These are phyloP conservation scores for Podila clonocystis DNA, from an alignment of 192 early-diverging fungal species.

Conservation along the genomic window DNA sequence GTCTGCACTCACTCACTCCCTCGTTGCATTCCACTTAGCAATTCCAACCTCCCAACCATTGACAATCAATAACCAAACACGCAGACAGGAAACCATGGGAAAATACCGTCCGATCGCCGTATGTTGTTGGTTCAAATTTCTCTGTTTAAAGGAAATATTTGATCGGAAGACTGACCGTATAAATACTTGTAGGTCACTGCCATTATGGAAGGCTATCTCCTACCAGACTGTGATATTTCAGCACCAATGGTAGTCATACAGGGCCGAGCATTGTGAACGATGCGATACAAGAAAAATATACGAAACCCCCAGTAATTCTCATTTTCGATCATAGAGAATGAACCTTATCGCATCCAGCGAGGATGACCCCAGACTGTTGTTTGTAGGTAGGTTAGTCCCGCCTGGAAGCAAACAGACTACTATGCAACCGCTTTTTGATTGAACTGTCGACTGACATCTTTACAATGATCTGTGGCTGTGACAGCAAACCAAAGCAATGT, in stretches of 20 bases:
- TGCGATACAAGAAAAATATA: too few species aligned
- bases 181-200: constrained; percentile 27
- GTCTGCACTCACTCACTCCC: too few species aligned
- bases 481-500: constrained; percentile 43
- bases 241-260: constrained; percentile 13
- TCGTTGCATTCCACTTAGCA: neutral
- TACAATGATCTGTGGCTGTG: neutral
- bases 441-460: neutral
- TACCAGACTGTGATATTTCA: constrained; percentile 9
- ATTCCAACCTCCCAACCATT: neutral
- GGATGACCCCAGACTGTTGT: constrained; percentile 45
- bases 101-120: constrained; percentile 34
- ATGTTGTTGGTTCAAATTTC: neutral
- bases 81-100: constrained; percentile 16
- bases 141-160: neutral
- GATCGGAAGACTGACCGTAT: neutral
- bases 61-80: neutral
- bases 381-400: constrained; percentile 42
- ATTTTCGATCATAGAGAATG: constrained; percentile 50
- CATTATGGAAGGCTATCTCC: constrained; percentile 26
- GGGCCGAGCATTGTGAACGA: neutral
- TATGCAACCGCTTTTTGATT: neutral
- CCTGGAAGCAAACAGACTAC: neutral
- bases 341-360: constrained; percentile 54
- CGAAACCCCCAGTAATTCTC: too few species aligned